Evolutionary conservation across 2,329 filamentous ascomycete species (phyloP).

Genomic region (Leptodontidium sp.): DNA sequence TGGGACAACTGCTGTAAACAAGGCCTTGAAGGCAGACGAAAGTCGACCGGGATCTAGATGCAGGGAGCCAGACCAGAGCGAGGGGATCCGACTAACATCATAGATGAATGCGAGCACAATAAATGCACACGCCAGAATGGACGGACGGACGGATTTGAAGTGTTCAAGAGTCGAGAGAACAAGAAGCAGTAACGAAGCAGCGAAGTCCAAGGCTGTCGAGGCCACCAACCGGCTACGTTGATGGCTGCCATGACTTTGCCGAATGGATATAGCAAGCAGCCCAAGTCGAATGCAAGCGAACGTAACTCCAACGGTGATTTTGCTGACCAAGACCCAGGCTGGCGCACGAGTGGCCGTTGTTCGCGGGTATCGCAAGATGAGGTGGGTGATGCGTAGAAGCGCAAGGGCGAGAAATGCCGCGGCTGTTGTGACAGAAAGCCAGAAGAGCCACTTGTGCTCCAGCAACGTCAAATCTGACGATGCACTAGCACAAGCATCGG

Average conservation of each 20-base stretch:
- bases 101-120: neutral
- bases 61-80: neutral
- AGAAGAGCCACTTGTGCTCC: neutral
- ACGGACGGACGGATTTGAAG: neutral
- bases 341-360: neutral
- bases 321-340: neutral
- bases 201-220: neutral
- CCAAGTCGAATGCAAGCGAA: neutral
- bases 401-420: neutral
- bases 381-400: neutral
- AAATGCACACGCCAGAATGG: neutral
- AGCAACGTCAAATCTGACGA: too few relatives aligned
- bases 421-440: neutral
- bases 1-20: neutral
- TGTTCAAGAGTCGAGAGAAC: neutral
- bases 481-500: too few relatives aligned
- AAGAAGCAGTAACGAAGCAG: neutral
- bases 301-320: neutral
- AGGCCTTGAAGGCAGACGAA: neutral
- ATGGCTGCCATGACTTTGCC: neutral
- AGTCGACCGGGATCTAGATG: neutral
- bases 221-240: neutral
- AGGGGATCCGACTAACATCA: neutral
- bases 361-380: neutral
- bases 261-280: neutral